Percentiles rank a stretch among this genome's conserved stretches.
Evolutionary conservation across 202 grass and related monocot species (phyloP).

Genomic region (Zizania palustris): DNA sequence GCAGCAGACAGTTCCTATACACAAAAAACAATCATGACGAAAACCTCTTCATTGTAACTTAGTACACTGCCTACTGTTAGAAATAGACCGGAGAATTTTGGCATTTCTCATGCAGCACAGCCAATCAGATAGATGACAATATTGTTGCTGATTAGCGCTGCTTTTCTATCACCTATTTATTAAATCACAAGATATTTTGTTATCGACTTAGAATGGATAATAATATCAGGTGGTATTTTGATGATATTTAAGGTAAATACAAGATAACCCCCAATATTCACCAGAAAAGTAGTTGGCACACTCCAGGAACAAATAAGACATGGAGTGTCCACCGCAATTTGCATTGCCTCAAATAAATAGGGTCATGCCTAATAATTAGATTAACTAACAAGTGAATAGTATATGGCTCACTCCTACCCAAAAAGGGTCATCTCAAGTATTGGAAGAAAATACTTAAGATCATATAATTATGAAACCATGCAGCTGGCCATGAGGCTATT

Average conservation of each 20-base stretch:
- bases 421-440: slow-evolving; percentile 10
- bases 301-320: slow-evolving; percentile 18
- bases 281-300: background rate
- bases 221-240: slow-evolving; percentile 12
- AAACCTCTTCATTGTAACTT: background rate
- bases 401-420: background rate
- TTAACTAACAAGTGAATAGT: slow-evolving; percentile 33
- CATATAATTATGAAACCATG: background rate
- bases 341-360: background rate
- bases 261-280: slow-evolving; percentile 3
- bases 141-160: background rate
- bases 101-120: slow-evolving; percentile 15
- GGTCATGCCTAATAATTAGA: slow-evolving; percentile 38
- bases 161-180: background rate
- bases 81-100: background rate
- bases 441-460: slow-evolving; percentile 10
- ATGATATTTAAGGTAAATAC: background rate
- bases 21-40: slow-evolving; percentile 1
- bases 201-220: background rate
- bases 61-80: background rate
- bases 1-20: background rate
- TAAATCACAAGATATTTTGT: background rate
- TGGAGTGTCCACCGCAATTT: background rate
- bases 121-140: slow-evolving; percentile 31
- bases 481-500: background rate